Percentiles rank a stretch among this genome's conserved stretches.
phyloP scores from a whole-genome alignment of 2,329 filamentous ascomycete species.

The Hortaea sp. region DNA sequence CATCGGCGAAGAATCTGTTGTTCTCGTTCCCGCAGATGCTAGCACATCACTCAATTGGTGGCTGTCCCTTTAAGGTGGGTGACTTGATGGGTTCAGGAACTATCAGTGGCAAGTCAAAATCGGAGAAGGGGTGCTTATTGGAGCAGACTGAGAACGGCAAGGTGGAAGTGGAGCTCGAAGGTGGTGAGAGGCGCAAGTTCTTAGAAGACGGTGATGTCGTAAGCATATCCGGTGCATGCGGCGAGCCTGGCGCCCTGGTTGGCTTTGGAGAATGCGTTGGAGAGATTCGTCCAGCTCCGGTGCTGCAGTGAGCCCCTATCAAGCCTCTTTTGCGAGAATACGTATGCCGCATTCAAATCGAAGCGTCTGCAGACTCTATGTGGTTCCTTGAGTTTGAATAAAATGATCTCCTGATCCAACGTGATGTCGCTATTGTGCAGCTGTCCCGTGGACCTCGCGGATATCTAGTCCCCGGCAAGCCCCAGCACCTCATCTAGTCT shows the following conservation, averaged over 20 bases:
- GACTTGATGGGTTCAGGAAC: slow-evolving; percentile 72
- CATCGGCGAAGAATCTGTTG: slow-evolving; percentile 57
- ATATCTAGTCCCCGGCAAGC: too few relatives aligned
- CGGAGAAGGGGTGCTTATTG: slow-evolving; percentile 57
- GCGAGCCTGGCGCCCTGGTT: slow-evolving; percentile 53
- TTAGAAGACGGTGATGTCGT: slow-evolving; percentile 66
- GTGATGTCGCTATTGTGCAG: too few relatives aligned
- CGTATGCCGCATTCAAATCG: too few relatives aligned
- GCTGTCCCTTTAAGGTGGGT: slow-evolving; percentile 63
- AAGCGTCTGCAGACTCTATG: too few relatives aligned
- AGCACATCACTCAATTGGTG: slow-evolving; percentile 65
- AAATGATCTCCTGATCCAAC: too few relatives aligned
- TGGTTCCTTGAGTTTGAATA: too few relatives aligned
- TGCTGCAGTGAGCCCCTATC: too few relatives aligned
- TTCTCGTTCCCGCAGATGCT: slow-evolving; percentile 80
- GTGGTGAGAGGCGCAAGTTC: slow-evolving; percentile 59
- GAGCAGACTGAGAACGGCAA: slow-evolving; percentile 66
- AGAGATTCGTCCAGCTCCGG: too few relatives aligned
- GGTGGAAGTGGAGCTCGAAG: slow-evolving; percentile 48
- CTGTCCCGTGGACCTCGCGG: too few relatives aligned
- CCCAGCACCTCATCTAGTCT: too few relatives aligned
- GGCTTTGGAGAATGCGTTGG: slow-evolving; percentile 68
- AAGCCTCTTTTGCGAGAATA: too few relatives aligned
- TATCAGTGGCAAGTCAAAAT: slow-evolving; percentile 54
- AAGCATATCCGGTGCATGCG: slow-evolving; percentile 53